phyloP scores from a whole-genome alignment of 805 yeast genomes.

The Yarrowia osloensis region DNA sequence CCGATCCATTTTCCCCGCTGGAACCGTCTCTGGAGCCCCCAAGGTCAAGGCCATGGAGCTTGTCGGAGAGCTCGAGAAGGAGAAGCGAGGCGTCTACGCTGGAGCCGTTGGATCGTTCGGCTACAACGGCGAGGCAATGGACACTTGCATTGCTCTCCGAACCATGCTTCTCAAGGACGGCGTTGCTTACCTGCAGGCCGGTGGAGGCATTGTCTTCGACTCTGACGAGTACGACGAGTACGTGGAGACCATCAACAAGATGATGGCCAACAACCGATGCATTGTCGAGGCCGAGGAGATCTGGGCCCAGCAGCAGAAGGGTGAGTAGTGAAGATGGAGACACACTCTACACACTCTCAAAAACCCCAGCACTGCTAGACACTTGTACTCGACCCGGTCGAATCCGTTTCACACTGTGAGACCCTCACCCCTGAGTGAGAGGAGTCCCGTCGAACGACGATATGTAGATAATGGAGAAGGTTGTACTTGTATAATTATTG shows the following conservation, averaged over 20 bases:
- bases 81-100: slow-evolving; percentile 94
- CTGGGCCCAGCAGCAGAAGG: slow-evolving; percentile 35
- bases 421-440: slow-evolving; percentile 10
- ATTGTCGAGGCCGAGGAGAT: slow-evolving; percentile 85
- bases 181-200: slow-evolving; percentile 91
- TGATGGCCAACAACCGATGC: slow-evolving; percentile 89
- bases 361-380: background rate
- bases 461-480: slow-evolving; percentile 5
- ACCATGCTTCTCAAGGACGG: slow-evolving; percentile 95
- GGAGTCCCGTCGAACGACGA: slow-evolving; percentile 25
- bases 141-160: slow-evolving; percentile 95
- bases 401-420: slow-evolving; percentile 17
- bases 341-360: background rate
- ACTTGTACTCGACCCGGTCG: background rate
- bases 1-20: slow-evolving; percentile 98
- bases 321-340: background rate
- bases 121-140: slow-evolving; percentile 91
- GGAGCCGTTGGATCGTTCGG: slow-evolving; percentile 99
- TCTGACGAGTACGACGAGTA: slow-evolving; percentile 95
- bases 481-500: background rate
- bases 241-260: slow-evolving; percentile 94
- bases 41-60: slow-evolving; percentile 96
- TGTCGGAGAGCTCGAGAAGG: slow-evolving; percentile 84
- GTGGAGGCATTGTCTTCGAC: slow-evolving; percentile 97
- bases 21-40: slow-evolving; percentile 98